A percentile compares a stretch with the other conserved stretches of the same genome.
These are phyloP conservation scores for Andrographis paniculata DNA, from an alignment of 305 asterid genomes.

Conservation along the genomic window DNA sequence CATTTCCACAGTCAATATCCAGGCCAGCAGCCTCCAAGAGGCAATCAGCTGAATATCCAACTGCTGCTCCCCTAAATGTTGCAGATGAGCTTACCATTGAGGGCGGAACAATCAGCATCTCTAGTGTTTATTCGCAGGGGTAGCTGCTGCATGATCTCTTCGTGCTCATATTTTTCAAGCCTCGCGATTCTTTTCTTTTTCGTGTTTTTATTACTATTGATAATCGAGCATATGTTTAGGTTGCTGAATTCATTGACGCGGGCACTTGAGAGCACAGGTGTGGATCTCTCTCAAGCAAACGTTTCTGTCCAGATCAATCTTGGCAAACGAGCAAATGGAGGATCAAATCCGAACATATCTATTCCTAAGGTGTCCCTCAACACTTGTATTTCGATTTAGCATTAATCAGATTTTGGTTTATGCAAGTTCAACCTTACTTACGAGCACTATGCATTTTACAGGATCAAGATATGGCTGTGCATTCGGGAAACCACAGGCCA, in stretches of 20 bases:
- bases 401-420: too few relatives aligned
- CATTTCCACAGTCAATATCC: conserved; percentile 28
- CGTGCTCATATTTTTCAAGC: too few relatives aligned
- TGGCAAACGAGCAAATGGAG: conserved; percentile 47
- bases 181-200: too few relatives aligned
- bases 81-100: conserved; percentile 46
- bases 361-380: conserved; percentile 21
- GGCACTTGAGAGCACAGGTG: conserved; percentile 58
- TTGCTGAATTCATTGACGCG: conserved; percentile 48
- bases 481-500: conserved; percentile 28
- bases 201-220: too few relatives aligned
- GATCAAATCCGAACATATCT: conserved; percentile 25
- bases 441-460: conserved; percentile 1
- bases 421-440: neutral
- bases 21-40: conserved; percentile 35
- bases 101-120: conserved; percentile 75
- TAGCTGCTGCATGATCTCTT: conserved; percentile 19
- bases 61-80: conserved; percentile 22
- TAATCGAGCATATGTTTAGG: conserved; percentile 22
- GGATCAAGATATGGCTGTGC: conserved; percentile 26
- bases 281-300: conserved; percentile 64
- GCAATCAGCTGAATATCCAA: conserved; percentile 31
- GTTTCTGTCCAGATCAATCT: conserved; percentile 63
- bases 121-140: conserved; percentile 63
- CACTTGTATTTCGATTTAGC: too few relatives aligned